A percentile compares a stretch with the other conserved stretches of the same genome.
These are phyloP conservation scores for Penicillium crustosum DNA, from an alignment of 2,329 filamentous ascomycete genomes.

Conservation along the genomic window DNA sequence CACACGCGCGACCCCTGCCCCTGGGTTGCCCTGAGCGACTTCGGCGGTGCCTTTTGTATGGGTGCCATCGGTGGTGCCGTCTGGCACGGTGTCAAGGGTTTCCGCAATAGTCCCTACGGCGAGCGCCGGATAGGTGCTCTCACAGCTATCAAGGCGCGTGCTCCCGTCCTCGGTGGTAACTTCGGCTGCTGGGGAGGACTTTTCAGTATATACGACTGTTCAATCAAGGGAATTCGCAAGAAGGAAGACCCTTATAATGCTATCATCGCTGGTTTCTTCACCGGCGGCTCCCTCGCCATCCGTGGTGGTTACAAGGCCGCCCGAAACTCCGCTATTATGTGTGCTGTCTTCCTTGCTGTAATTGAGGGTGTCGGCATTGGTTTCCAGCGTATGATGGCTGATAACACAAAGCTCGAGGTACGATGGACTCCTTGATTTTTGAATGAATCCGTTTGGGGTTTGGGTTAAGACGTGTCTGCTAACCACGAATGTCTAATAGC, in stretches of 20 bases:
- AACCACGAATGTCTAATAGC: conserved; percentile 12
- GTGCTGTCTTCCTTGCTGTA: conserved; percentile 87
- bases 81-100: conserved; percentile 97
- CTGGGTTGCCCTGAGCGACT: conserved; percentile 95
- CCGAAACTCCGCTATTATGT: conserved; percentile 93
- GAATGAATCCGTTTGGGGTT: not conserved
- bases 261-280: conserved; percentile 97
- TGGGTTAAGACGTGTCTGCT: not conserved
- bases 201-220: conserved; percentile 95
- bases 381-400: conserved; percentile 90
- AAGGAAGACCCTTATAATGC: conserved; percentile 99
- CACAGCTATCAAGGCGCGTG: conserved; percentile 95
- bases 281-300: conserved; percentile 85
- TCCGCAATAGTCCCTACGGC: conserved; percentile 84
- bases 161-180: conserved; percentile 93
- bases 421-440: not conserved
- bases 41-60: conserved; percentile 96
- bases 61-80: conserved; percentile 81
- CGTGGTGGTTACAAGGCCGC: conserved; percentile 89
- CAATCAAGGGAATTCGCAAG: conserved; percentile 87
- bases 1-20: conserved; percentile 96
- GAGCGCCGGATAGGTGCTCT: conserved; percentile 94
- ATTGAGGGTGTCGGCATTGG: conserved; percentile 98
- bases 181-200: conserved; percentile 97
- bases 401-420: conserved; percentile 74